A percentile compares a stretch with the other conserved stretches of the same genome.
Evolutionary conservation across 768 basidiomycete genomes (phyloP).

Genomic region (Russula abietina): DNA sequence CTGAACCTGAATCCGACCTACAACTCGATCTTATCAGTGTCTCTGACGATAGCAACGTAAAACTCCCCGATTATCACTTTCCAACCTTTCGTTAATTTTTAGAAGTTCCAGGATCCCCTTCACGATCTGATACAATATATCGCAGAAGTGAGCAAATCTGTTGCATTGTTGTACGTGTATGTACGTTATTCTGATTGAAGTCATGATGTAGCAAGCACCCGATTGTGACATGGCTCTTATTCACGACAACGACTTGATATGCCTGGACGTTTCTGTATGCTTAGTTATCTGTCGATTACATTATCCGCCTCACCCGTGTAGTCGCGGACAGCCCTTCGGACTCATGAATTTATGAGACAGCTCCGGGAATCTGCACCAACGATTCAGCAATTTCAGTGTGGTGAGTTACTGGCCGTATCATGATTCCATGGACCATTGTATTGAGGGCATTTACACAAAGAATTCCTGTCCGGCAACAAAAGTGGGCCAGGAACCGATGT

Average conservation of each 20-base stretch:
- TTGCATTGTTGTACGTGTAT: neutral
- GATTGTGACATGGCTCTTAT: neutral
- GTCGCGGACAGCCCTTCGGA: neutral
- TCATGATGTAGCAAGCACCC: neutral
- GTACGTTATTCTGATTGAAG: neutral
- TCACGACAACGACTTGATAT: neutral
- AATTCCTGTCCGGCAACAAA: neutral
- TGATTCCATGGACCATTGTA: neutral
- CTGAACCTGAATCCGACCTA: neutral
- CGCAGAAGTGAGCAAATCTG: neutral
- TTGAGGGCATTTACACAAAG: neutral
- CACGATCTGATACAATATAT: neutral
- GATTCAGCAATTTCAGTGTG: neutral
- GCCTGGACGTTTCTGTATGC: neutral
- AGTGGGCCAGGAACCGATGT: neutral
- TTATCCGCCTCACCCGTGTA: neutral
- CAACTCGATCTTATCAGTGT: neutral
- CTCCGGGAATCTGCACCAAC: neutral
- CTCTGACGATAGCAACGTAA: neutral
- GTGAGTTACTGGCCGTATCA: neutral
- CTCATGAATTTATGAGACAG: neutral
- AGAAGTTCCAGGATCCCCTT: neutral
- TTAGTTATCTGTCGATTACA: neutral
- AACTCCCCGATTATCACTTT: neutral
- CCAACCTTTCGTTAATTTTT: neutral